Conservation (phyloP, 768 basidiomycete species). For the Hirschioporus abietinus region DNA sequence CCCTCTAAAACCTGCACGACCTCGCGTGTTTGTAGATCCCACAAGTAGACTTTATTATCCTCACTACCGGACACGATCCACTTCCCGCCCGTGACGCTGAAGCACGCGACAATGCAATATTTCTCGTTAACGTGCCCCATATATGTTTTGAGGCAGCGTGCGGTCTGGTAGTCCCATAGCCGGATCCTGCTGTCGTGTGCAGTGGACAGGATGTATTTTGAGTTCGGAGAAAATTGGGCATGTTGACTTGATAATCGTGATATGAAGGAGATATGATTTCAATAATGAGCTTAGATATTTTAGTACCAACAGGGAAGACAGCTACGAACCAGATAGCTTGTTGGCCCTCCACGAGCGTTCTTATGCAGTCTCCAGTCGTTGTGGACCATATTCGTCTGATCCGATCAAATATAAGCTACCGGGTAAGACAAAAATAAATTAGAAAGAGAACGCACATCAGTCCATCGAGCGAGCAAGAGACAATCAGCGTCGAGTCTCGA, state of each 20-base stretch:
- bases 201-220: conserved; percentile 89
- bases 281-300: neutral
- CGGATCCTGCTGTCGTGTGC: conserved; percentile 92
- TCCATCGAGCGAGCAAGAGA: conserved; percentile 89
- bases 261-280: neutral
- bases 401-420: conserved; percentile 1
- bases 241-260: conserved; percentile 67
- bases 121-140: conserved; percentile 76
- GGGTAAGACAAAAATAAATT: conserved; percentile 2
- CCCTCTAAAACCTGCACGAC: conserved; percentile 76
- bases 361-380: conserved; percentile 88
- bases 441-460: conserved; percentile 63
- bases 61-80: conserved; percentile 93
- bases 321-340: conserved; percentile 68
- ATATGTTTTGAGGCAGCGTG: conserved; percentile 88
- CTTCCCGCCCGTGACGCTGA: conserved; percentile 78
- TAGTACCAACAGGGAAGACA: neutral
- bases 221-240: conserved; percentile 93
- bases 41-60: conserved; percentile 83
- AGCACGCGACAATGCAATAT: conserved; percentile 80
- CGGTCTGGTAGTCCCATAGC: conserved; percentile 92
- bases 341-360: conserved; percentile 89
- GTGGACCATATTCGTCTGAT: conserved; percentile 93
- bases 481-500: conserved; percentile 83
- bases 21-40: conserved; percentile 87